phyloP scores from a whole-genome alignment of 306 rosid species.

The Carpinus viminea region DNA sequence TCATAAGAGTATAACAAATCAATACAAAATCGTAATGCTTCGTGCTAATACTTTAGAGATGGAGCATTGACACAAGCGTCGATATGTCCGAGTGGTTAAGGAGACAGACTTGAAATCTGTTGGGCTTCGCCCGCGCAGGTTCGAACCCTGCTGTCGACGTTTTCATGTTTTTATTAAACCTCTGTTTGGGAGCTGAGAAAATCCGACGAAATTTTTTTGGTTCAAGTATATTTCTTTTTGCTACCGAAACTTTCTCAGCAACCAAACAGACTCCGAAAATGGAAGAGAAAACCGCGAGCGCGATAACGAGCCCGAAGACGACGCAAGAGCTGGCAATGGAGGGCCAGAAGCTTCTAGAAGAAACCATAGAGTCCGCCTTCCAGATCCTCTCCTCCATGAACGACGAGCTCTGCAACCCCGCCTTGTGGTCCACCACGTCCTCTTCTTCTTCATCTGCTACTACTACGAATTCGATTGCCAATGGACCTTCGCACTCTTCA shows the following conservation, averaged over 20 bases:
- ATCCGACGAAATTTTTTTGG: not conserved
- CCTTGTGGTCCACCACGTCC: slow-evolving; percentile 70
- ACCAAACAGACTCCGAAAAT: slow-evolving; percentile 19
- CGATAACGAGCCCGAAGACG: slow-evolving; percentile 39
- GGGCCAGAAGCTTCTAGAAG: slow-evolving; percentile 79
- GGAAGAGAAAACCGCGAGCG: slow-evolving; percentile 54
- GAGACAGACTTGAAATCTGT: slow-evolving; percentile 68
- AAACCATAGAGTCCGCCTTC: slow-evolving; percentile 79
- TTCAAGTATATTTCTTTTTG: not conserved
- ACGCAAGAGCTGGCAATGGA: slow-evolving; percentile 84
- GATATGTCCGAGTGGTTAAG: slow-evolving; percentile 66
- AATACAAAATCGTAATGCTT: no score
- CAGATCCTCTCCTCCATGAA: slow-evolving; percentile 96
- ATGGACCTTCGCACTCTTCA: slow-evolving; percentile 40
- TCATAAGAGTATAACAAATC: no score
- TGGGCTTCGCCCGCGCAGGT: slow-evolving; percentile 67
- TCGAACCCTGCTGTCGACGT: slow-evolving; percentile 64
- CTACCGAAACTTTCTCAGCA: slow-evolving; percentile 8
- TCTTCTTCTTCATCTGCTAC: slow-evolving; percentile 37
- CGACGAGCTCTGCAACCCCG: slow-evolving; percentile 91
- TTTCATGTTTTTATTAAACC: not conserved
- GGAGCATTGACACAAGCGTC: not conserved
- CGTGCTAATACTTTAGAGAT: no score
- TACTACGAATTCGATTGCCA: slow-evolving; percentile 9
- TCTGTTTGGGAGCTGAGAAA: slow-evolving; percentile 30